These are phyloP conservation scores for Acacia crassicarpa DNA, from an alignment of 306 rosid species.

Conservation along the genomic window DNA sequence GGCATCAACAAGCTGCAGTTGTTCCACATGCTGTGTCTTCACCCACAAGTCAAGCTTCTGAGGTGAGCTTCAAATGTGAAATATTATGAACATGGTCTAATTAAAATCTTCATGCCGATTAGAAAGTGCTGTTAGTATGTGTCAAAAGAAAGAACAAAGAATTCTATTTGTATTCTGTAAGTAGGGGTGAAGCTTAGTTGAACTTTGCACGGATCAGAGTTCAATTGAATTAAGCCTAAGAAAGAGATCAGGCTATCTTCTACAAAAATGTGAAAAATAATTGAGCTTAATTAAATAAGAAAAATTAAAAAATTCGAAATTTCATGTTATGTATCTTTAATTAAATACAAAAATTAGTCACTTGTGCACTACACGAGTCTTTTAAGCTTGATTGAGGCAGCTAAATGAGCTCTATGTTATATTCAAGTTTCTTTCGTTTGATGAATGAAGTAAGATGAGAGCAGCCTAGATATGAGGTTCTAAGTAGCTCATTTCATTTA, in stretches of 20 bases:
- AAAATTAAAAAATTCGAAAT: not conserved
- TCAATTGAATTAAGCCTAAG: not conserved
- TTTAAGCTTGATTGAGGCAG: not conserved
- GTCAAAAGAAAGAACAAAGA: not conserved
- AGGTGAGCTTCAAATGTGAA: slow-evolving; percentile 39
- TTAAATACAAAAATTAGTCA: not conserved
- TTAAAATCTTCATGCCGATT: not conserved
- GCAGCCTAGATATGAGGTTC: not conserved
- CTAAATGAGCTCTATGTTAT: not conserved
- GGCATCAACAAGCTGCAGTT: slow-evolving; percentile 21
- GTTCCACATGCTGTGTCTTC: slow-evolving; percentile 62
- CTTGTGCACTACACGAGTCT: not conserved
- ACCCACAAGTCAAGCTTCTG: slow-evolving; percentile 51
- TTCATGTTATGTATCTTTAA: not conserved
- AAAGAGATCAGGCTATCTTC: not conserved
- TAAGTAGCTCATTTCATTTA: not conserved
- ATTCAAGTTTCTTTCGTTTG: not conserved
- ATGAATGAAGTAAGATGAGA: not conserved
- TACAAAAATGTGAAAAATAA: not conserved
- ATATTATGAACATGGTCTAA: not conserved
- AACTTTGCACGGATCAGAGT: not conserved
- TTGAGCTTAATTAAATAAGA: not conserved
- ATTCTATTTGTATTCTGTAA: not conserved
- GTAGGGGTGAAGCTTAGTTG: not conserved
- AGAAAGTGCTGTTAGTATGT: not conserved